Evolutionary conservation across 805 yeast genomes (phyloP).

Genomic region (Teunomyces funiuensis): DNA sequence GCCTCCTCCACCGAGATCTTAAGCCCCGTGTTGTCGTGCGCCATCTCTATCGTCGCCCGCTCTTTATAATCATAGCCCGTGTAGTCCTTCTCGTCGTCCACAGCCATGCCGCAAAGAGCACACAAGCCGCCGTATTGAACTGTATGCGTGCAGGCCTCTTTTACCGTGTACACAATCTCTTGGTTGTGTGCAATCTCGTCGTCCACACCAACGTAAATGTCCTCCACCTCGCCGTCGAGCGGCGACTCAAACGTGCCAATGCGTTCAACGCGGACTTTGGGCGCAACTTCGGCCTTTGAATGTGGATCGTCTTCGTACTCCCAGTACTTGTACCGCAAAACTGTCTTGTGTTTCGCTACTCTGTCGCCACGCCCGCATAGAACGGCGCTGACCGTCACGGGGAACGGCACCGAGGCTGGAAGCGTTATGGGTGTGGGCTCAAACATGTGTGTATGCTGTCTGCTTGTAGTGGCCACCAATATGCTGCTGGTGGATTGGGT

Average conservation of each 20-base stretch:
- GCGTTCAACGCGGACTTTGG: conserved; percentile 59
- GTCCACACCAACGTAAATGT: conserved; percentile 52
- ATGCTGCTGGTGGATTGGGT: too few relatives aligned
- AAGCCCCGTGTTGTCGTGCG: conserved; percentile 83
- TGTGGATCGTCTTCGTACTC: conserved; percentile 59
- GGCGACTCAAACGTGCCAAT: conserved; percentile 84
- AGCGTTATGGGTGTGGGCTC: conserved; percentile 49
- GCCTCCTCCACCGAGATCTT: conserved; percentile 88
- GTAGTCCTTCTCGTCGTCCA: conserved; percentile 71
- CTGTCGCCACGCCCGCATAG: conserved; percentile 44
- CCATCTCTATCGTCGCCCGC: conserved; percentile 82
- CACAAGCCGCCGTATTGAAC: conserved; percentile 95
- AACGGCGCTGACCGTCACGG: conserved; percentile 60
- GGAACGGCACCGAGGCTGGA: conserved; percentile 66
- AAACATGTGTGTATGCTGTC: too few relatives aligned
- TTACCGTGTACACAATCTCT: conserved; percentile 50
- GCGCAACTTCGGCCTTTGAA: conserved; percentile 38
- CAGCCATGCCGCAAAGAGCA: conserved; percentile 84
- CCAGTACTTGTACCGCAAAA: conserved; percentile 66
- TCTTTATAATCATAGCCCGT: conserved; percentile 65
- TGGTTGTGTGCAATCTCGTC: conserved; percentile 57
- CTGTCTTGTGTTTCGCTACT: conserved; percentile 51
- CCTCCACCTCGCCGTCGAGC: conserved; percentile 63
- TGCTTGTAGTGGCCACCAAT: too few relatives aligned
- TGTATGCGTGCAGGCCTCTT: conserved; percentile 87